Evolutionary conservation across 2,329 filamentous ascomycete genomes (phyloP).

Genomic region (Trichoderma brevicompactum): DNA sequence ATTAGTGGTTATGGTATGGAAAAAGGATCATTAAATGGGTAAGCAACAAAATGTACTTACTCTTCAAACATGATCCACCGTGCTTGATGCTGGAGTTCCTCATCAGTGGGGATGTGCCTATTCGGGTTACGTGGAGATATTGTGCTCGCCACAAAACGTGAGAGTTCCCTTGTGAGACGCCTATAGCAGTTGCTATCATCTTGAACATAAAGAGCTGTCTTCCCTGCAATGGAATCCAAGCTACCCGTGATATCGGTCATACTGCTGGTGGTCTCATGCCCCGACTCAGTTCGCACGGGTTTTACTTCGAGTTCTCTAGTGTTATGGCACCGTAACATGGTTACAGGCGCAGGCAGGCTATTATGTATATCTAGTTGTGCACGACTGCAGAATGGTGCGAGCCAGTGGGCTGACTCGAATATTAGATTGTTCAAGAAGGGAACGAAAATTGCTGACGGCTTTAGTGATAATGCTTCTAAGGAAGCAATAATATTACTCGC

Average conservation of each 20-base stretch:
- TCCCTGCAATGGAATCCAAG: no score
- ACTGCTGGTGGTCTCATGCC: no score
- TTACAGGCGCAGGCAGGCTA: no score
- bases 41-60: constrained; percentile 35
- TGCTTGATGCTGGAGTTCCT: constrained; percentile 2
- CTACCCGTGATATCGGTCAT: no score
- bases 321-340: no score
- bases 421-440: constrained; percentile 52
- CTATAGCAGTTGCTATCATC: not conserved
- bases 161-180: not conserved
- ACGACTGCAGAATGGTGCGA: not conserved
- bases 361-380: no score
- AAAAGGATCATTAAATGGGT: no score
- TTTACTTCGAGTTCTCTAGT: no score
- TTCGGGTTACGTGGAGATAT: constrained; percentile 10
- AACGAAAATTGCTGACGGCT: constrained; percentile 54
- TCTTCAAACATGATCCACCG: not conserved
- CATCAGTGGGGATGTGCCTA: not conserved
- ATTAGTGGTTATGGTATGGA: not conserved
- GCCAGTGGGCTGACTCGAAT: not conserved
- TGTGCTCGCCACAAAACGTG: not conserved
- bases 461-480: constrained; percentile 54
- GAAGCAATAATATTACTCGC: constrained; percentile 61
- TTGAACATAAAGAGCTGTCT: no score
- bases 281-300: no score